These are phyloP conservation scores for Ustilago shanxiensis DNA, from an alignment of 1,284 basidiomycete species.

Conservation along the genomic window DNA sequence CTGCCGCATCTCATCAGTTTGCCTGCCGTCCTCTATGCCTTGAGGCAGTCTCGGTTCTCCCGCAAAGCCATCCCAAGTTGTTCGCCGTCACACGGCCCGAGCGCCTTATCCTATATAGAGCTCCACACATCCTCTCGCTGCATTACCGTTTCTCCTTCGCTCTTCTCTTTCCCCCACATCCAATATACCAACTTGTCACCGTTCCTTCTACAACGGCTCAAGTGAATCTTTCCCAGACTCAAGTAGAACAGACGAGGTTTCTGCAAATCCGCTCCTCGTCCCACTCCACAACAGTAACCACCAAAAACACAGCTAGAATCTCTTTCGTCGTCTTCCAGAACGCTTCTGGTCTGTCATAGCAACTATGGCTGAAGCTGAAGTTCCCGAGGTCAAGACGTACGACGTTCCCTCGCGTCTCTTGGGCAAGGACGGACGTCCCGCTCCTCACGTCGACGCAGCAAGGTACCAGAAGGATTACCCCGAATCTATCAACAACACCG, in stretches of 20 bases:
- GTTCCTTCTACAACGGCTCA: slow-evolving; percentile 10
- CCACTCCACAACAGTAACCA: not conserved
- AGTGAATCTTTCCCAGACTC: slow-evolving; percentile 10
- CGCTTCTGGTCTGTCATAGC: not conserved
- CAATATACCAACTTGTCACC: slow-evolving; percentile 14
- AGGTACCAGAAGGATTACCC: slow-evolving; percentile 58
- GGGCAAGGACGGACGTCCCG: slow-evolving; percentile 58
- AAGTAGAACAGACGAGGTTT: not conserved
- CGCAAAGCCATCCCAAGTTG: not conserved
- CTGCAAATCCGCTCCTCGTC: not conserved
- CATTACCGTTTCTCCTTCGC: not conserved
- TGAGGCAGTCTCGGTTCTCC: not conserved
- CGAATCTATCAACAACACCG: slow-evolving; percentile 56
- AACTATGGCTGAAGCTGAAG: slow-evolving; percentile 47
- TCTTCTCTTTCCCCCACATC: not conserved
- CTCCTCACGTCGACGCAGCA: slow-evolving; percentile 54
- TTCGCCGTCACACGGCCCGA: slow-evolving; percentile 2
- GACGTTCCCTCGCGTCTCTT: slow-evolving; percentile 59
- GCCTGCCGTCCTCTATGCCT: not conserved
- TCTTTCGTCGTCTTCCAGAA: not conserved
- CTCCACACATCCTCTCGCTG: not conserved
- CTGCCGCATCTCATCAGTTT: slow-evolving; percentile 1
- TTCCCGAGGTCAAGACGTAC: slow-evolving; percentile 50
- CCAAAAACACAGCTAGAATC: slow-evolving; percentile 10
- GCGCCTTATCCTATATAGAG: slow-evolving; percentile 25